phyloP scores from a whole-genome alignment of 192 early-diverging fungal species.

The Podila verticillata region DNA sequence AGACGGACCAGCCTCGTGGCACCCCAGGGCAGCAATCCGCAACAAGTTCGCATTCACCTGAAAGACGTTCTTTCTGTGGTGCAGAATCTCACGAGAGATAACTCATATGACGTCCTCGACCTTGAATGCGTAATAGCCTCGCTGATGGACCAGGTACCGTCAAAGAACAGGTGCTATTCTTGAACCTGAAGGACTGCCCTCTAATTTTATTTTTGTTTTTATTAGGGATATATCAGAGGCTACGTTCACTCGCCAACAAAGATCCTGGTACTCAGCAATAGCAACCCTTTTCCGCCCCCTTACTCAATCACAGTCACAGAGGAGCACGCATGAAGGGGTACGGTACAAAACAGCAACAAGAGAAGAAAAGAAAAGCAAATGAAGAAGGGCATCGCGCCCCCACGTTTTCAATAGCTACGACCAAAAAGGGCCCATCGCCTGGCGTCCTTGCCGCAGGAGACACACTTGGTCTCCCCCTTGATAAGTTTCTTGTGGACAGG shows the following conservation, averaged over 20 bases:
- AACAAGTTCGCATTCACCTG: slow-evolving; percentile 28
- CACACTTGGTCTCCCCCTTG: slow-evolving; percentile 89
- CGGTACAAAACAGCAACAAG: not conserved
- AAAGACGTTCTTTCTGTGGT: slow-evolving; percentile 35
- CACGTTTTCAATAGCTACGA: slow-evolving; percentile 75
- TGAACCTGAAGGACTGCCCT: not conserved
- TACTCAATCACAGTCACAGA: slow-evolving; percentile 23
- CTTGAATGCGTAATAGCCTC: slow-evolving; percentile 54
- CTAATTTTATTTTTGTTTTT: not conserved
- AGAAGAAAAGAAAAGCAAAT: not conserved
- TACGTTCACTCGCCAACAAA: slow-evolving; percentile 58
- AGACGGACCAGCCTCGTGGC: slow-evolving; percentile 40
- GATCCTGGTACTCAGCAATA: slow-evolving; percentile 53
- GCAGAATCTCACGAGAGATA: slow-evolving; percentile 25
- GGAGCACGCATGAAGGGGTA: not conserved
- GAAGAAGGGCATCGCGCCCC: not conserved
- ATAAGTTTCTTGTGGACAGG: slow-evolving; percentile 84
- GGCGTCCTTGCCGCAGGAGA: slow-evolving; percentile 80
- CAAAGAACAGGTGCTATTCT: not conserved
- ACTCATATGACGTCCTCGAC: slow-evolving; percentile 39
- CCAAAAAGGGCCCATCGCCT: slow-evolving; percentile 85
- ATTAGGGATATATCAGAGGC: slow-evolving; percentile 59
- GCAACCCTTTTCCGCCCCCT: slow-evolving; percentile 52
- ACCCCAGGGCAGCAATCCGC: slow-evolving; percentile 3
- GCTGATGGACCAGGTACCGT: slow-evolving; percentile 57